These are phyloP conservation scores for Flaveria floridana DNA, from an alignment of 140 eudicot species.

Conservation along the genomic window DNA sequence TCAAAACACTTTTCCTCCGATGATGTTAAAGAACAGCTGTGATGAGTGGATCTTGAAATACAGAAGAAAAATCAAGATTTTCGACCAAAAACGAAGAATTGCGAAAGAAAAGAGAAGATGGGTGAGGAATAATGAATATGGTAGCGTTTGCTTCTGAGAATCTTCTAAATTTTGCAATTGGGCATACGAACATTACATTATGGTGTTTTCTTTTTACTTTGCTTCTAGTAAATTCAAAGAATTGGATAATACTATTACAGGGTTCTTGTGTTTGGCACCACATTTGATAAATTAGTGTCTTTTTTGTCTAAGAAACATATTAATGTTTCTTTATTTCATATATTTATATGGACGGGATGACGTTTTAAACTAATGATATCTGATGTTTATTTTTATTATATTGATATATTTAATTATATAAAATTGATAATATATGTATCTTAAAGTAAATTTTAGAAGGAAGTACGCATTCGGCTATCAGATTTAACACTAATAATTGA, in stretches of 20 bases:
- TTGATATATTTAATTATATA: too few relatives aligned
- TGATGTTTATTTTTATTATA: too few relatives aligned
- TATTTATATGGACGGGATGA: too few relatives aligned
- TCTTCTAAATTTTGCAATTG: conserved; percentile 25
- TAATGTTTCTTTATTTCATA: too few relatives aligned
- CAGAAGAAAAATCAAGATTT: conserved; percentile 6
- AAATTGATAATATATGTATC: too few relatives aligned
- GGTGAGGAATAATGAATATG: background rate
- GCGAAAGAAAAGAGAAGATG: background rate
- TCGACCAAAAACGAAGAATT: background rate
- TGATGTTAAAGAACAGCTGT: conserved; percentile 3
- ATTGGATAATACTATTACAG: conserved; percentile 14
- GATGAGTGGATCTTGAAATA: conserved; percentile 18
- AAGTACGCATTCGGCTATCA: too few relatives aligned
- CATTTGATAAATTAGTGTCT: background rate
- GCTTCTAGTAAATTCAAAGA: conserved; percentile 1
- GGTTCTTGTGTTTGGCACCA: conserved; percentile 19
- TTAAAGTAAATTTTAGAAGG: too few relatives aligned
- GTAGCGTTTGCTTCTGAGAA: conserved; percentile 38
- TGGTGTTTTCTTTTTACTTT: background rate
- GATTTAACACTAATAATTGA: too few relatives aligned
- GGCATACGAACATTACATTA: conserved; percentile 20
- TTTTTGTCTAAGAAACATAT: background rate
- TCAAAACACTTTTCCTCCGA: conserved; percentile 23
- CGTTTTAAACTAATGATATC: too few relatives aligned